Evolutionary conservation across 306 rosid genomes (phyloP).

Genomic region (Vigna hirtella): DNA sequence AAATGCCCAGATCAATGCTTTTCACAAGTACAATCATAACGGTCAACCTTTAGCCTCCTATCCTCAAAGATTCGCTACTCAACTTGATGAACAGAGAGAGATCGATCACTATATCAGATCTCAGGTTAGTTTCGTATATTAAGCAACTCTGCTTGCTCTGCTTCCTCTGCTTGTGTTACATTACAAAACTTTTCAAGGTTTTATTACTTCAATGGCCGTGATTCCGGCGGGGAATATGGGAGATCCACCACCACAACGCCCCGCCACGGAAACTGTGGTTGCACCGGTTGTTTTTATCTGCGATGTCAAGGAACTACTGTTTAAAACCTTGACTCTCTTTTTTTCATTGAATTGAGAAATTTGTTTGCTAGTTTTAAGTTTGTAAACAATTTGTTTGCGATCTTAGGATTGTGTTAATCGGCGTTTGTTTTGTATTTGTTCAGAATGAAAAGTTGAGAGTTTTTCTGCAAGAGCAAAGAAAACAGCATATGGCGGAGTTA

Average conservation of each 20-base stretch:
- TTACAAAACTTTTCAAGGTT: too few relatives aligned
- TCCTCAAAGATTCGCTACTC: slow-evolving; percentile 38
- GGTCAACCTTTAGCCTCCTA: not conserved
- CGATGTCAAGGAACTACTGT: not conserved
- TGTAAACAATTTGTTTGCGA: too few relatives aligned
- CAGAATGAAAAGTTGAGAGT: slow-evolving; percentile 77
- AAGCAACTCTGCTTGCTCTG: not conserved
- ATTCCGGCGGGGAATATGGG: not conserved
- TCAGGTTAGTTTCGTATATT: slow-evolving; percentile 59
- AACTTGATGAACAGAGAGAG: slow-evolving; percentile 53
- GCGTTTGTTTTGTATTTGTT: not conserved
- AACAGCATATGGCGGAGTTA: slow-evolving; percentile 49
- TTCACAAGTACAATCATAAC: not conserved
- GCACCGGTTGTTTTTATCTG: not conserved
- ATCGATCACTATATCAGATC: slow-evolving; percentile 55
- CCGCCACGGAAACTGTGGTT: not conserved
- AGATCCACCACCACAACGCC: too few relatives aligned
- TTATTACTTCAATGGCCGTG: not conserved
- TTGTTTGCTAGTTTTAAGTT: not conserved
- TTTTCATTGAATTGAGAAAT: too few relatives aligned
- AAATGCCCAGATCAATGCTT: not conserved
- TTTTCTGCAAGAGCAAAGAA: slow-evolving; percentile 60
- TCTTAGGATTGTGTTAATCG: not conserved
- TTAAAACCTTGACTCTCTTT: not conserved
- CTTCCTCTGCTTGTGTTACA: not conserved